These are phyloP conservation scores for Coleophoma eucalyptorum DNA, from an alignment of 2,329 filamentous ascomycete species.

Conservation along the genomic window DNA sequence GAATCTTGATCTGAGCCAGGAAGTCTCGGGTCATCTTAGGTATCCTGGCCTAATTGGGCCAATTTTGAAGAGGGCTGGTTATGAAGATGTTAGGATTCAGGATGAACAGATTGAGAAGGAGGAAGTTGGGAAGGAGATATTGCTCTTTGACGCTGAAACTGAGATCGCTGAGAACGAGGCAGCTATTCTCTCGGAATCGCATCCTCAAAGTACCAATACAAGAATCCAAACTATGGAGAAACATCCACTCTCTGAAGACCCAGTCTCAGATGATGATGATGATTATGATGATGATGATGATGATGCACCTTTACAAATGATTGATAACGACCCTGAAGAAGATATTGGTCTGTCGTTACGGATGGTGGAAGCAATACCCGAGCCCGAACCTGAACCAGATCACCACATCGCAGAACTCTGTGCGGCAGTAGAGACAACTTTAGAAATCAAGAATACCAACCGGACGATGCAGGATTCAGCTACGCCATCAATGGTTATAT, in stretches of 20 bases:
- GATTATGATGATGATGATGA: neutral
- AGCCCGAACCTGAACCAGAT: neutral
- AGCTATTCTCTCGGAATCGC: neutral
- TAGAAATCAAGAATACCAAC: neutral
- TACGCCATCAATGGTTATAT: neutral
- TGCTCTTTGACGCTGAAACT: constrained; percentile 5
- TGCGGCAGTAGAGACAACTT: neutral
- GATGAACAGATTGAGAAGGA: constrained; percentile 29
- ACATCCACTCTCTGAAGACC: neutral
- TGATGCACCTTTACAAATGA: neutral
- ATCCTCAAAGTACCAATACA: neutral
- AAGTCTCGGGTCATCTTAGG: constrained; percentile 64
- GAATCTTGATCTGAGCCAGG: constrained; percentile 53
- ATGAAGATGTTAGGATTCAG: constrained; percentile 57
- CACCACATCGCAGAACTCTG: neutral
- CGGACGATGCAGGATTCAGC: neutral
- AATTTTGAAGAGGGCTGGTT: constrained; percentile 61
- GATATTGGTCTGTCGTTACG: neutral
- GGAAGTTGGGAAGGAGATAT: constrained; percentile 33
- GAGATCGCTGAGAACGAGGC: neutral
- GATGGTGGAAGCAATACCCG: neutral
- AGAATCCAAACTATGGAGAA: too few species aligned
- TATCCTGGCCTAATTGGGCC: constrained; percentile 64
- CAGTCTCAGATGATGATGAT: neutral
- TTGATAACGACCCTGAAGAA: neutral